Evolutionary conservation across 2,329 filamentous ascomycete genomes (phyloP).

Genomic region (Leptosphaerulina australis): DNA sequence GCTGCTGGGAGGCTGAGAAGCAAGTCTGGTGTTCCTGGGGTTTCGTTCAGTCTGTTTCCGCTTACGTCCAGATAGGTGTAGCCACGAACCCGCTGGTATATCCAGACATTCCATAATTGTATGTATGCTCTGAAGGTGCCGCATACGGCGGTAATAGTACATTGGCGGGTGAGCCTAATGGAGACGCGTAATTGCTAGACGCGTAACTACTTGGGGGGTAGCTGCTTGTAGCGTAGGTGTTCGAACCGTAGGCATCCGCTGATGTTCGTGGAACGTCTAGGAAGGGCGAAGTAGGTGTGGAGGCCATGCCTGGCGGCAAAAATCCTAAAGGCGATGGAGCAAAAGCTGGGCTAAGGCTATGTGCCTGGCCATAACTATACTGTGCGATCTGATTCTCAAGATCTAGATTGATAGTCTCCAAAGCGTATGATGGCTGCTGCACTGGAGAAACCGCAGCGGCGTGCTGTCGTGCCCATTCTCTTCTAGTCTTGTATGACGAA

Average conservation of each 20-base stretch:
- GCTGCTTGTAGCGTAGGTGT: conserved; percentile 42
- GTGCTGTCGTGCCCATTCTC: conserved; percentile 50
- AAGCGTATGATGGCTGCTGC: conserved; percentile 45
- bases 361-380: conserved; percentile 46
- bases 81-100: conserved; percentile 54
- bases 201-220: conserved; percentile 34
- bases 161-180: conserved; percentile 45
- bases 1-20: conserved; percentile 36
- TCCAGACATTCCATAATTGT: conserved; percentile 50
- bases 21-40: conserved; percentile 47
- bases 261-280: conserved; percentile 53
- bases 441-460: conserved; percentile 39
- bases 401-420: conserved; percentile 50
- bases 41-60: conserved; percentile 49
- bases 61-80: conserved; percentile 52
- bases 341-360: conserved; percentile 58
- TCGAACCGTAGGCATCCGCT: conserved; percentile 27
- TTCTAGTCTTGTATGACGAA: conserved; percentile 50
- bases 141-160: conserved; percentile 43
- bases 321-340: conserved; percentile 54
- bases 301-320: conserved; percentile 42
- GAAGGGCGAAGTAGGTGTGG: conserved; percentile 49
- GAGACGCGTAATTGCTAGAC: conserved; percentile 44
- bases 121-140: conserved; percentile 49
- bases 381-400: conserved; percentile 50